Percentiles rank a stretch among this genome's conserved stretches.
Conservation (phyloP, 768 basidiomycete genomes). For the Hysterangium stoloniferum region DNA sequence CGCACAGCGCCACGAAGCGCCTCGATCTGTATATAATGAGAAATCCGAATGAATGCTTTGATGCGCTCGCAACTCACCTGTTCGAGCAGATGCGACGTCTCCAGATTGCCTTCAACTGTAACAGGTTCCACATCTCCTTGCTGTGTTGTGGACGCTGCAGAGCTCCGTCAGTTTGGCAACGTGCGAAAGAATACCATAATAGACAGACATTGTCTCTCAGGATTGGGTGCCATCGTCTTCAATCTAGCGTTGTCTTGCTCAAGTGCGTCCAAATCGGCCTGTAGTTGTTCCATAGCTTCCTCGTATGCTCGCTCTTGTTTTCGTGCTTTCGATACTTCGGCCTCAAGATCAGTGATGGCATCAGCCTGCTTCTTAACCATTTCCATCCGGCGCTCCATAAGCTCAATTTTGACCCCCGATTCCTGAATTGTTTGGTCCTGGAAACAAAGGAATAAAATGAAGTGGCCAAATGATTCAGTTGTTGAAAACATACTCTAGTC, state of each 20-base stretch:
- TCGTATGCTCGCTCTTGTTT: constrained; percentile 88
- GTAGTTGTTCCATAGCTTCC: constrained; percentile 90
- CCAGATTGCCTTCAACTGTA: constrained; percentile 71
- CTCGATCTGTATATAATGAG: constrained; percentile 54
- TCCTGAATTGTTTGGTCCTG: constrained; percentile 91
- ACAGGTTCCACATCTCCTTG: constrained; percentile 51
- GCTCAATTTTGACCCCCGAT: constrained; percentile 82
- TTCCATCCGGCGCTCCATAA: constrained; percentile 92
- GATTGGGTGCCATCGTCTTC: constrained; percentile 55
- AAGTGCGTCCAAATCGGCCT: constrained; percentile 76
- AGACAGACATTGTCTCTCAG: constrained; percentile 62
- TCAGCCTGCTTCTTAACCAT: constrained; percentile 87
- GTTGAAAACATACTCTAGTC: constrained; percentile 30
- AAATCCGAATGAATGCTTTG: neutral
- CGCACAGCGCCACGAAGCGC: constrained; percentile 86
- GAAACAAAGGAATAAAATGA: neutral
- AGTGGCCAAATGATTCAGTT: neutral
- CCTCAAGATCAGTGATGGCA: constrained; percentile 71
- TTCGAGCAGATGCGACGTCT: constrained; percentile 82
- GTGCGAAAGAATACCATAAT: neutral
- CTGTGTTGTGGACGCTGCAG: constrained; percentile 39
- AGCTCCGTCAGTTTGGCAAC: constrained; percentile 13
- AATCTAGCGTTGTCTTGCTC: constrained; percentile 86
- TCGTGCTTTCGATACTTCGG: constrained; percentile 67
- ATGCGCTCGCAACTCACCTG: constrained; percentile 43